These are phyloP conservation scores for Lactarius deliciosus DNA, from an alignment of 768 basidiomycete genomes.

Conservation along the genomic window DNA sequence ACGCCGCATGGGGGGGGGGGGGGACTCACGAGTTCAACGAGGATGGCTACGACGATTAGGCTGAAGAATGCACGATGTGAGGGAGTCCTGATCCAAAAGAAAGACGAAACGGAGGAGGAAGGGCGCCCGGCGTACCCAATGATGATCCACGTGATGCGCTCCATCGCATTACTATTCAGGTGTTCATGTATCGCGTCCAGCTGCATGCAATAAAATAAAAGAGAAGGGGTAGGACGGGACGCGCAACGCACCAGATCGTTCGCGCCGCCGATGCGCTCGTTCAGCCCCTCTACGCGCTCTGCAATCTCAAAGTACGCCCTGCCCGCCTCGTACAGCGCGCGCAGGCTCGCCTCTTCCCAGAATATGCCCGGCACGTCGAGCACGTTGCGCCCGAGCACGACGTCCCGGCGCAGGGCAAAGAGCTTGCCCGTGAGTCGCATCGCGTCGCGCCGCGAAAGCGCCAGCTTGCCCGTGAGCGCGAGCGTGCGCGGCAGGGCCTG, in stretches of 20 bases:
- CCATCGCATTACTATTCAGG: constrained; percentile 86
- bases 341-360: constrained; percentile 91
- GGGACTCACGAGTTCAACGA: constrained; percentile 76
- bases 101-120: constrained; percentile 35
- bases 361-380: constrained; percentile 93
- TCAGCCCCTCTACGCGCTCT: constrained; percentile 76
- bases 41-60: constrained; percentile 84
- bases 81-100: constrained; percentile 26
- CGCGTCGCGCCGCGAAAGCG: constrained; percentile 76
- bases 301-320: constrained; percentile 94
- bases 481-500: constrained; percentile 83
- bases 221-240: not conserved
- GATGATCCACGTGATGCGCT: constrained; percentile 81
- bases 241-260: constrained; percentile 68
- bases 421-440: constrained; percentile 72
- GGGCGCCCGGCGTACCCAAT: constrained; percentile 48
- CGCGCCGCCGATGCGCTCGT: constrained; percentile 84
- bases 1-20: not conserved
- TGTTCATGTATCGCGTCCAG: constrained; percentile 93
- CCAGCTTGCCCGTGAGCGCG: constrained; percentile 71
- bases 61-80: constrained; percentile 39
- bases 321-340: constrained; percentile 87
- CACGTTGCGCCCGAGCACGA: constrained; percentile 90
- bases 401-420: constrained; percentile 65
- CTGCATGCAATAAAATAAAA: constrained; percentile 39